phyloP scores from a whole-genome alignment of 371 early-diverging fungal species.

The Mucor circinelloides region DNA sequence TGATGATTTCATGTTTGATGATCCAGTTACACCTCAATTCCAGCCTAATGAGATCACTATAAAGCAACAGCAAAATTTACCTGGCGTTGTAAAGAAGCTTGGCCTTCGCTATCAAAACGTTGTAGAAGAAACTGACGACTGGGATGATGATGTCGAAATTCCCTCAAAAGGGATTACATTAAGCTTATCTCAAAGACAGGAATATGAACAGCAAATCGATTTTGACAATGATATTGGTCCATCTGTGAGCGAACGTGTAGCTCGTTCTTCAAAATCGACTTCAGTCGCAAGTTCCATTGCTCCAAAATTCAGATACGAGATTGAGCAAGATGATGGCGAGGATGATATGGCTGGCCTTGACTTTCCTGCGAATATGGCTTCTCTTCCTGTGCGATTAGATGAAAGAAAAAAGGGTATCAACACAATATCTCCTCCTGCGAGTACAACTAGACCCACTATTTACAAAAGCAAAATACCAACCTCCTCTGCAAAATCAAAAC shows the following conservation, averaged over 20 bases:
- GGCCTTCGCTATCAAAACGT: slow-evolving; percentile 6
- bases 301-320: neutral
- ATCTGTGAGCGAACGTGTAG: slow-evolving; percentile 8
- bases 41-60: neutral
- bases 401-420: slow-evolving; percentile 1
- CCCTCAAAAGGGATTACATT: neutral
- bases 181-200: neutral
- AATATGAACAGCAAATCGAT: neutral
- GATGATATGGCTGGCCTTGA: slow-evolving; percentile 31
- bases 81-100: slow-evolving; percentile 23
- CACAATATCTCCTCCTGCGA: neutral
- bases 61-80: neutral
- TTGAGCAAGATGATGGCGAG: slow-evolving; percentile 14
- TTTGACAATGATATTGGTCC: slow-evolving; percentile 5
- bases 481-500: neutral
- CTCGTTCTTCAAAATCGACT: neutral
- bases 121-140: slow-evolving; percentile 32
- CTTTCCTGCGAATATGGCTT: slow-evolving; percentile 30
- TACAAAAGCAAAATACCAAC: neutral
- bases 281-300: neutral
- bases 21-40: neutral
- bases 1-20: slow-evolving; percentile 37
- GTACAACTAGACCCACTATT: neutral
- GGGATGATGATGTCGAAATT: slow-evolving; percentile 29
- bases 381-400: slow-evolving; percentile 1